Evolutionary conservation across 441 rosid species (phyloP).

Genomic region (Melastoma candidum): DNA sequence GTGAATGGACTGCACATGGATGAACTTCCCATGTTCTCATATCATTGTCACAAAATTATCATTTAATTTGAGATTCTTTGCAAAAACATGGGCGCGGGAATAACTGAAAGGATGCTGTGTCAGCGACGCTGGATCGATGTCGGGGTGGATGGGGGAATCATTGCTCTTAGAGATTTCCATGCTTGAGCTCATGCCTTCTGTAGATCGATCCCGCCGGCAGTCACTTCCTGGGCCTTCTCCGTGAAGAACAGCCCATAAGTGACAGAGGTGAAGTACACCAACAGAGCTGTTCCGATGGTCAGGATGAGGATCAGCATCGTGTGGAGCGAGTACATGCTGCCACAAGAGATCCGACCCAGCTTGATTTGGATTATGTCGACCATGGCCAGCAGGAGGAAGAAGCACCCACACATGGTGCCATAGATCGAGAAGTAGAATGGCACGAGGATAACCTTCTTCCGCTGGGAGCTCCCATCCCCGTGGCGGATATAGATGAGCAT

Average conservation of each 20-base stretch:
- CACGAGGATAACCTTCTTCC: not conserved
- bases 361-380: conserved; percentile 6
- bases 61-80: no score
- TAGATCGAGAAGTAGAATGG: conserved; percentile 10
- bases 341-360: conserved; percentile 6
- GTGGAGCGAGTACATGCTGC: not conserved
- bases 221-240: no score
- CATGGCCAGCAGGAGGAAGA: conserved; percentile 11
- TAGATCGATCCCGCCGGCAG: no score
- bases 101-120: no score
- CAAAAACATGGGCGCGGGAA: no score
- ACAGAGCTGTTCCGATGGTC: not conserved
- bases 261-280: conserved; percentile 2
- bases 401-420: conserved; percentile 9
- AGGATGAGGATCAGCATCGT: not conserved
- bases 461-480: not conserved
- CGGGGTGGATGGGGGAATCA: no score
- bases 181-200: no score
- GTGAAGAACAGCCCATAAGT: conserved; percentile 1
- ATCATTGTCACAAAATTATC: no score
- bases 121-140: no score
- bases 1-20: no score
- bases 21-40: no score
- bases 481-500: conserved; percentile 10
- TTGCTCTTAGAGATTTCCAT: no score